Percentiles rank a stretch among this genome's conserved stretches.
phyloP scores from a whole-genome alignment of 768 basidiomycete species.

The Collybia sordida region DNA sequence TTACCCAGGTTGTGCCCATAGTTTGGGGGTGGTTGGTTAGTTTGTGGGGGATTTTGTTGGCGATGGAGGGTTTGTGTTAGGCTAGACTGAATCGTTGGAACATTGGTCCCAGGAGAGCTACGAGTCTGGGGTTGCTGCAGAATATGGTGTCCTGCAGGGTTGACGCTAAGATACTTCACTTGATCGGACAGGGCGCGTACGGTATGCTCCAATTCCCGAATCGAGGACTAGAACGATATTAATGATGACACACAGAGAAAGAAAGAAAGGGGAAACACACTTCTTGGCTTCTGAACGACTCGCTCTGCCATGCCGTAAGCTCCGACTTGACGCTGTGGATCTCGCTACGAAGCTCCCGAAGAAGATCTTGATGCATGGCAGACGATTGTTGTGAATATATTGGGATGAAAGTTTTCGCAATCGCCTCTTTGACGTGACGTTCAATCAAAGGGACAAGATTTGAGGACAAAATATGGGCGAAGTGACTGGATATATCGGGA shows the following conservation, averaged over 20 bases:
- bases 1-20: slow-evolving; percentile 36
- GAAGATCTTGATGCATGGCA: slow-evolving; percentile 76
- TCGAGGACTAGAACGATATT: slow-evolving; percentile 49
- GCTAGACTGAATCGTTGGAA: slow-evolving; percentile 34
- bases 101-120: slow-evolving; percentile 39
- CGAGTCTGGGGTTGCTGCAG: slow-evolving; percentile 41
- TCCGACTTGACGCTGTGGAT: slow-evolving; percentile 79
- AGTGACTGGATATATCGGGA: slow-evolving; percentile 74
- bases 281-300: slow-evolving; percentile 77
- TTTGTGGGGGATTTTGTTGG: slow-evolving; percentile 39
- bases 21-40: slow-evolving; percentile 34
- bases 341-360: slow-evolving; percentile 73
- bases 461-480: slow-evolving; percentile 71
- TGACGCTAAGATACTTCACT: slow-evolving; percentile 75
- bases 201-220: slow-evolving; percentile 79
- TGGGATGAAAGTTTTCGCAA: slow-evolving; percentile 73
- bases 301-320: slow-evolving; percentile 78
- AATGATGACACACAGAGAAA: slow-evolving; percentile 10
- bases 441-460: slow-evolving; percentile 77
- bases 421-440: slow-evolving; percentile 77
- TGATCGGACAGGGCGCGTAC: slow-evolving; percentile 77
- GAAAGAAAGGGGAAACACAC: slow-evolving; percentile 35
- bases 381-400: slow-evolving; percentile 74
- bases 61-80: slow-evolving; percentile 41
- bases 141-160: slow-evolving; percentile 39